Evolutionary conservation across 768 basidiomycete species (phyloP).

Genomic region (Panaeolus cyanescens): DNA sequence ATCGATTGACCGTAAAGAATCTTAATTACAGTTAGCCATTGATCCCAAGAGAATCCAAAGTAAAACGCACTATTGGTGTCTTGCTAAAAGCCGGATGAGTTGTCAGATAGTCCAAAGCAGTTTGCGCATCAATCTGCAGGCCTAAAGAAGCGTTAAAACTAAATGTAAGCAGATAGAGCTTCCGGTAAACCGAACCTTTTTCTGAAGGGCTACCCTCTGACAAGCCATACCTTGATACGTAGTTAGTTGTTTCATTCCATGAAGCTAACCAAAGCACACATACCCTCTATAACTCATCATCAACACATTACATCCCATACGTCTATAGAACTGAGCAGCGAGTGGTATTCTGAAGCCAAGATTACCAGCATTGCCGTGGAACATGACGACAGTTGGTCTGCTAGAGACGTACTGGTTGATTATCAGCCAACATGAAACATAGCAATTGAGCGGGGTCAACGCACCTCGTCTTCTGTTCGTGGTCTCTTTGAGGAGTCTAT

Average conservation of each 20-base stretch:
- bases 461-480: slow-evolving; percentile 53
- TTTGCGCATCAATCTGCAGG: slow-evolving; percentile 83
- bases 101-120: slow-evolving; percentile 73
- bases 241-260: not conserved
- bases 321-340: slow-evolving; percentile 77
- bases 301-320: slow-evolving; percentile 90
- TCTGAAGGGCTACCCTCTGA: slow-evolving; percentile 90
- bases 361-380: slow-evolving; percentile 90
- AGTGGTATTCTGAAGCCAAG: slow-evolving; percentile 90
- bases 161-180: not conserved
- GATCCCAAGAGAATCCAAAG: not conserved
- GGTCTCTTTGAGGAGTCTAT: not conserved
- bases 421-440: not conserved
- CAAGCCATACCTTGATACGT: slow-evolving; percentile 69
- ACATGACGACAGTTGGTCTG: slow-evolving; percentile 89
- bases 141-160: slow-evolving; percentile 40
- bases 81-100: slow-evolving; percentile 62
- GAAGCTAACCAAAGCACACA: slow-evolving; percentile 21
- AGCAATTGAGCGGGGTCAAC: not conserved
- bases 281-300: slow-evolving; percentile 95
- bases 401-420: slow-evolving; percentile 38
- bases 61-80: slow-evolving; percentile 62
- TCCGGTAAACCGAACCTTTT: slow-evolving; percentile 54
- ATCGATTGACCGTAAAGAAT: slow-evolving; percentile 85
- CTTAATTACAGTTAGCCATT: slow-evolving; percentile 30